Evolutionary conservation across 352 stramenopile genomes (phyloP).

Genomic region (Thalassiosira hispida): DNA sequence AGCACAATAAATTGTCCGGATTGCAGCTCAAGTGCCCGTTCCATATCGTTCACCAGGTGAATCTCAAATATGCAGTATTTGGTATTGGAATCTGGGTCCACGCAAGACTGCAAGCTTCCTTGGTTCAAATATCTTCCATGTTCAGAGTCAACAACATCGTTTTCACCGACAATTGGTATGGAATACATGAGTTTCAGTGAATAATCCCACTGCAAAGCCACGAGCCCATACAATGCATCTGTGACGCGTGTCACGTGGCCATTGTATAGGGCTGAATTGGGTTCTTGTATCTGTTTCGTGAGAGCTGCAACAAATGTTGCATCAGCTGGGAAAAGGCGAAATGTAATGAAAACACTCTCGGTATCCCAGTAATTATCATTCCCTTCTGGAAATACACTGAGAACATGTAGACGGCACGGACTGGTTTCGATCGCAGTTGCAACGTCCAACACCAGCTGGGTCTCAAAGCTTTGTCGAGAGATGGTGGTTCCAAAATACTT

Average conservation of each 20-base stretch:
- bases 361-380: constrained; percentile 50
- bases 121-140: constrained; percentile 62
- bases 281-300: constrained; percentile 74
- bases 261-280: constrained; percentile 62
- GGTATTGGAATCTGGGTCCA: constrained; percentile 36
- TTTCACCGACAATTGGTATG: constrained; percentile 66
- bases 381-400: constrained; percentile 38
- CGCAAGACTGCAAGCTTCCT: constrained; percentile 71
- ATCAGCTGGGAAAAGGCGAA: constrained; percentile 71
- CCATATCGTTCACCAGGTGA: constrained; percentile 79
- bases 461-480: constrained; percentile 80
- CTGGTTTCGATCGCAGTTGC: constrained; percentile 65
- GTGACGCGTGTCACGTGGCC: constrained; percentile 71
- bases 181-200: constrained; percentile 77
- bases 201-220: constrained; percentile 78
- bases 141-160: constrained; percentile 45
- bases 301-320: constrained; percentile 54
- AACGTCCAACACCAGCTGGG: constrained; percentile 85
- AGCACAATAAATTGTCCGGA: constrained; percentile 71
- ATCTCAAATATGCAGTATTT: constrained; percentile 81
- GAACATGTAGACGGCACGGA: constrained; percentile 61
- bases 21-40: constrained; percentile 65
- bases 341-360: constrained; percentile 80
- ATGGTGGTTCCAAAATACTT: constrained; percentile 81
- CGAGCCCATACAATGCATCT: constrained; percentile 74